Evolutionary conservation across 805 yeast genomes (phyloP).

Genomic region (Myxozyma kluyveri): DNA sequence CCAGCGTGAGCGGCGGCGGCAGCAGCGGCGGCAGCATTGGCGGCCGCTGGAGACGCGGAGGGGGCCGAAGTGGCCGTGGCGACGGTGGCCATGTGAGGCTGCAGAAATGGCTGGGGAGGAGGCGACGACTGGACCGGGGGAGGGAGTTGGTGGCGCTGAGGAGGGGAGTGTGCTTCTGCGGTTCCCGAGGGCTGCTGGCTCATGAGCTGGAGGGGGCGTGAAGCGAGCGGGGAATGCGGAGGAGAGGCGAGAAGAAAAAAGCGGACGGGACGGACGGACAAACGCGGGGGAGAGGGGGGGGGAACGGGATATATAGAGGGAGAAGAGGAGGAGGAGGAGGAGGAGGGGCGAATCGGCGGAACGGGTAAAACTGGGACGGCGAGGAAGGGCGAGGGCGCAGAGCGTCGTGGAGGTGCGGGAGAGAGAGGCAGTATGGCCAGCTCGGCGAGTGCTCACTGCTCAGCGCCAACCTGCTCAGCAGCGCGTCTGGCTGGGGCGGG

Average conservation of each 20-base stretch:
- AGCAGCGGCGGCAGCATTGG: not conserved
- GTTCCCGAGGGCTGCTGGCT: conserved; percentile 5
- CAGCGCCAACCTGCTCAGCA: no score
- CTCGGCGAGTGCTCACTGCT: no score
- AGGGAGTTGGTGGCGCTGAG: not conserved
- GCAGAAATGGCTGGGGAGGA: not conserved
- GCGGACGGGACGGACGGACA: not conserved
- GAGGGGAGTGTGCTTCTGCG: not conserved
- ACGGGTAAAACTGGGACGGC: not conserved
- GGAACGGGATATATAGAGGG: not conserved
- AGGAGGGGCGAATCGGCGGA: not conserved
- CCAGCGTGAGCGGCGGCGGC: not conserved
- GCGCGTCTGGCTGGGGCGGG: no score
- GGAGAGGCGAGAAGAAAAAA: not conserved
- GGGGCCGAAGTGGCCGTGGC: not conserved
- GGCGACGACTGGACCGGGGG: not conserved
- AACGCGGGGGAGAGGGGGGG: not conserved
- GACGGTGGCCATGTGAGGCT: not conserved
- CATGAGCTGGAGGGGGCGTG: not conserved
- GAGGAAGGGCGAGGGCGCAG: not conserved
- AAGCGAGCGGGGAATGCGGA: not conserved
- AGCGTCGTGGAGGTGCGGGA: not conserved
- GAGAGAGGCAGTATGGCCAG: no score
- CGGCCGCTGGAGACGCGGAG: not conserved
- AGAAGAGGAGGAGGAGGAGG: not conserved